Base-by-base conservation (phyloP, 2,329 filamentous ascomycete genomes). In the Fusarium verticillioides region DNA sequence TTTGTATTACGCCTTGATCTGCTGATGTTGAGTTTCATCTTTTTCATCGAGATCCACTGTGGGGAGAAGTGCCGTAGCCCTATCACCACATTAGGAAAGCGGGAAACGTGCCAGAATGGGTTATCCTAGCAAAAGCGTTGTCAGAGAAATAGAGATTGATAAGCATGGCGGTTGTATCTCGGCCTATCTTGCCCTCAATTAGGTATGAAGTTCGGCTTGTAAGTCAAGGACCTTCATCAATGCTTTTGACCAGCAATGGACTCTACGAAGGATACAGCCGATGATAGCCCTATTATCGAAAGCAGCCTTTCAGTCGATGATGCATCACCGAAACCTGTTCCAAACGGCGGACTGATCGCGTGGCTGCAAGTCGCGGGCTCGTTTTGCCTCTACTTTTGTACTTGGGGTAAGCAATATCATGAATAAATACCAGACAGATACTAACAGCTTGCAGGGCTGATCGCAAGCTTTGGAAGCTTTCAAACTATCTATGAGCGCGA, bases 401-500 rank as follows among this genome's bases (percentile, higher is more conserved):
- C 75, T 21, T 77, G 75, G 75, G 75, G 75, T 77, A 60, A 39
- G 52, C 9, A 9, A 18, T 18, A 21, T 30, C 13, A 23, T 0
- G 23, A 15, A 30, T 11, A 11, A 12, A 11, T 11, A 3, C 30
- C 12, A 46, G 12, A 19, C 3, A 7, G 8, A 28, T 28, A 7
- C 26, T 46, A 12, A 47, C 9, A 10, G 1, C 3, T 21, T 47
- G 4, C 9, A 47, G 44, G 44, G 3, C 52, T 78, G 1, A 75
- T 78, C 28, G 70, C 75, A 12, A 76, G 67, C 19, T 78, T 70
- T 37, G 76, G 76, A 1, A 75, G 65, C 19, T 78, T 76, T n/a
- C 76, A 78, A 11, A 65, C 76, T 3, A 78, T 78, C 5, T 78
- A 78, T n/a, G 76, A 78, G 7, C 58, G 50, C 9, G 58, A 56